A percentile compares a stretch with the other conserved stretches of the same genome.
Evolutionary conservation across 2,329 filamentous ascomycete genomes (phyloP).

Genomic region (Tolypocladium paradoxum): DNA sequence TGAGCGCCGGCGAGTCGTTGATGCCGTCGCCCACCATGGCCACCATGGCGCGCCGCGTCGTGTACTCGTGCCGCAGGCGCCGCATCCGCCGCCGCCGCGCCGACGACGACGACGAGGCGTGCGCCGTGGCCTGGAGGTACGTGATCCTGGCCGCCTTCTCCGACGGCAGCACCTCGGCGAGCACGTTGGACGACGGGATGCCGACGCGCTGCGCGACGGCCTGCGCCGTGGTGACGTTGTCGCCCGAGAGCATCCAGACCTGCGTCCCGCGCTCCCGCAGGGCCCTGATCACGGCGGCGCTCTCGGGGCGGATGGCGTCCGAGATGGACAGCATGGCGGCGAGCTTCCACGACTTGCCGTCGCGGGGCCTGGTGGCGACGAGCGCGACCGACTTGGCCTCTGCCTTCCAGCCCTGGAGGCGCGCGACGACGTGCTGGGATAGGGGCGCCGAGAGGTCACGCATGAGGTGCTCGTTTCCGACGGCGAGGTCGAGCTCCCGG

Average conservation of each 20-base stretch:
- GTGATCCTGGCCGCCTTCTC: constrained; percentile 68
- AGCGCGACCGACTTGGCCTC: constrained; percentile 55
- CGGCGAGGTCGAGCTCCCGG: constrained; percentile 39
- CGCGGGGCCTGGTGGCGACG: constrained; percentile 31
- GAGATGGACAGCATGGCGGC: constrained; percentile 63
- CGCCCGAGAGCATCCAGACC: constrained; percentile 89
- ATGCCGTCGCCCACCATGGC: constrained; percentile 87
- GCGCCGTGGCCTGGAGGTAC: constrained; percentile 45
- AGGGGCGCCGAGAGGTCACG: constrained; percentile 32
- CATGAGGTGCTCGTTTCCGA: constrained; percentile 68
- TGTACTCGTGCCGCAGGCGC: constrained; percentile 10
- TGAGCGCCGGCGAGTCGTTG: constrained; percentile 77
- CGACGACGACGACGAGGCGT: constrained; percentile 15
- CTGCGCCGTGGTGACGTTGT: constrained; percentile 74
- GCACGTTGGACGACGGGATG: constrained; percentile 63
- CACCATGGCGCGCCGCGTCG: constrained; percentile 39
- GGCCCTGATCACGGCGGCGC: constrained; percentile 49
- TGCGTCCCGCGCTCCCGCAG: constrained; percentile 56
- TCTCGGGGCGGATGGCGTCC: constrained; percentile 70
- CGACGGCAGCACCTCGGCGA: constrained; percentile 76
- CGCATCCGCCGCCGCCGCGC: background rate
- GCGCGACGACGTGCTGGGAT: constrained; percentile 18
- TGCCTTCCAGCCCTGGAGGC: constrained; percentile 45
- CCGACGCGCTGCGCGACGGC: constrained; percentile 69
- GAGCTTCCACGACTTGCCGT: constrained; percentile 34